Evolutionary conservation across 257 asterid species (phyloP).

Genomic region (Linderniella brevidens): DNA sequence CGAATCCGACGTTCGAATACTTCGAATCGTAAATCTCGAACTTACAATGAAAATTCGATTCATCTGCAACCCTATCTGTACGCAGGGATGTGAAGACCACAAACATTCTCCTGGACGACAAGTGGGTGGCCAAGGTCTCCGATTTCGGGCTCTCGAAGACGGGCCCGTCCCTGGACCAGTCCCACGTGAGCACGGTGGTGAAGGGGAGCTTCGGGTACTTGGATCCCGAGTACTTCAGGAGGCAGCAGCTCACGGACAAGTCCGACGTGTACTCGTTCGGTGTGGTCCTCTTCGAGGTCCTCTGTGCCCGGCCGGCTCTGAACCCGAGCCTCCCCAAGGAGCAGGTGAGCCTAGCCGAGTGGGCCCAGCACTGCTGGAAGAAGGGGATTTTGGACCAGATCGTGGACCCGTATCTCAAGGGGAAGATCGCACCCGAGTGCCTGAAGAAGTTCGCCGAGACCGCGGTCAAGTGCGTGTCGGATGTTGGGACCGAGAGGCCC

Average conservation of each 20-base stretch:
- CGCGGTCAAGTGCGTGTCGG: constrained; percentile 74
- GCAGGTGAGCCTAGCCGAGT: constrained; percentile 83
- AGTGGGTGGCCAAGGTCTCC: constrained; percentile 86
- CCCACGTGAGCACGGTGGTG: constrained; percentile 87
- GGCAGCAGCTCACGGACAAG: constrained; percentile 79
- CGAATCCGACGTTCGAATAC: no score
- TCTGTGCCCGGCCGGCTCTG: constrained; percentile 76
- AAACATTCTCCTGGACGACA: constrained; percentile 77
- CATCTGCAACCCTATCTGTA: no score
- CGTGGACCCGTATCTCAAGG: constrained; percentile 73
- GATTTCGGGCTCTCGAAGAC: constrained; percentile 84
- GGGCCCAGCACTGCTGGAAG: constrained; percentile 68
- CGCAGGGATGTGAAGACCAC: constrained; percentile 89
- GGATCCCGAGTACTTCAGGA: constrained; percentile 79
- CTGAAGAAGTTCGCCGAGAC: constrained; percentile 73
- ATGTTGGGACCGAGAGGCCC: constrained; percentile 72
- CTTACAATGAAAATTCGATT: no score
- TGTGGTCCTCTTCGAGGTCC: constrained; percentile 61
- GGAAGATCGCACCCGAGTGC: constrained; percentile 82
- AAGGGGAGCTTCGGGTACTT: constrained; percentile 81
- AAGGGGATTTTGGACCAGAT: constrained; percentile 70
- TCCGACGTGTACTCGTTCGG: constrained; percentile 75
- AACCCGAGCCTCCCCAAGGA: constrained; percentile 77
- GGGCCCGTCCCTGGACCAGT: constrained; percentile 73
- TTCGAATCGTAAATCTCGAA: no score